These are phyloP conservation scores for Candida tammaniensis DNA, from an alignment of 805 yeast species.

Conservation along the genomic window DNA sequence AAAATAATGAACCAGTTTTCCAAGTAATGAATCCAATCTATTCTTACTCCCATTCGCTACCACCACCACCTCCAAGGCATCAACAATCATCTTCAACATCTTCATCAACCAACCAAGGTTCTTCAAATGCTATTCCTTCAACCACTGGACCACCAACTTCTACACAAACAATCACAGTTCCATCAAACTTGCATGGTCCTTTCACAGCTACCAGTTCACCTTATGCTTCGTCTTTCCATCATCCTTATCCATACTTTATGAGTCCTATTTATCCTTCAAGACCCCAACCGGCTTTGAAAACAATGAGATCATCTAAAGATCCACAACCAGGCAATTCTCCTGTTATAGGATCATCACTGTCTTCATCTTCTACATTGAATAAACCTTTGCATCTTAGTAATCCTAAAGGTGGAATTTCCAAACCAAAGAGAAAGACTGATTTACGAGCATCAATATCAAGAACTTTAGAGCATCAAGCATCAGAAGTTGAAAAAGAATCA, in stretches of 20 bases:
- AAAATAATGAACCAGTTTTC: constrained; percentile 13
- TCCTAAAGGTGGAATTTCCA: constrained; percentile 10
- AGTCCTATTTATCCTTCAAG: constrained; percentile 15
- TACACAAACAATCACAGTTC: constrained; percentile 8
- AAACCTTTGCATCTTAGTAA: constrained; percentile 11
- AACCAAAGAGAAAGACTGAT: constrained; percentile 5
- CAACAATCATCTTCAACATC: neutral
- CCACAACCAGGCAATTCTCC: constrained; percentile 15
- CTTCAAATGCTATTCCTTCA: constrained; percentile 7
- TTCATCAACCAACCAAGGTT: neutral
- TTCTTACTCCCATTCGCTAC: constrained; percentile 2
- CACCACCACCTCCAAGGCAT: neutral
- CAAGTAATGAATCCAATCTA: constrained; percentile 18
- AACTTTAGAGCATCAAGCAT: constrained; percentile 6
- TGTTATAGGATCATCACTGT: constrained; percentile 1
- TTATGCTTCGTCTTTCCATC: constrained; percentile 4
- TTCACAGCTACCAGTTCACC: constrained; percentile 4
- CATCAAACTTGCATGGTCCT: constrained; percentile 6
- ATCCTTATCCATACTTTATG: constrained; percentile 7
- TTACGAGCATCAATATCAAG: neutral
- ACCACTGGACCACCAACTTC: constrained; percentile 8
- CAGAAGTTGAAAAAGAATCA: constrained; percentile 3
- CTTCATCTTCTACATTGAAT: neutral
- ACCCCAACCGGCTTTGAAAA: constrained; percentile 31
- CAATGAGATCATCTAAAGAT: constrained; percentile 32